Base-by-base conservation (phyloP, 2,329 filamentous ascomycete genomes). In the Ilyonectria destructans region DNA sequence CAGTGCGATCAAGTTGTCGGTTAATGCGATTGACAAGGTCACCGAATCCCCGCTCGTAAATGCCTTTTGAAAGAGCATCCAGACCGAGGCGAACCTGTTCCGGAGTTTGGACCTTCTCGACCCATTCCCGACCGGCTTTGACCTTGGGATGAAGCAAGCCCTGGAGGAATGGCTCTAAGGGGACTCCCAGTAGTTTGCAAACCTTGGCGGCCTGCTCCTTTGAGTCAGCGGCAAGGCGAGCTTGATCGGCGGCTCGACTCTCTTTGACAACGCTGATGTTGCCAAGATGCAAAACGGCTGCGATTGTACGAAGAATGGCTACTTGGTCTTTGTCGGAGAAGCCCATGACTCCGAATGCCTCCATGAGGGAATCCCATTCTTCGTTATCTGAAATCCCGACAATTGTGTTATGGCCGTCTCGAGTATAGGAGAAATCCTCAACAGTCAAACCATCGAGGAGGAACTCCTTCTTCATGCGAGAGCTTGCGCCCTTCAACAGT, bases 61-160 rank as follows among this genome's bases (percentile, higher is more conserved):
- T 97, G 82, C 96, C 96, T 82, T 99, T 99, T 8, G 96, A 91
- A 17, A 99, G 86, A 17, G 96, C 96, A 81, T 98, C 95, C 51
- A 99, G 89, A 4, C 93, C 89, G 10, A 98, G 90, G 26, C 94
- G 92, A 51, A 98, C 97, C 80, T 99, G 96, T 72, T 99, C 97
- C 0, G 96, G 96, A 1, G 96, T 98, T 79, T 99, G 96, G 1
- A 97, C 95, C 80, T 98, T 99, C 79, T 98, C 95, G 2, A 99
- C 96, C 96, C 96, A 98, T 83, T 99, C 96, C 59, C 95, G 90
- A 21, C 96, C 96, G 48, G 96, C 96, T 82, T 97, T 98, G 46
- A 99, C 97, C 65, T 91, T 93, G 10, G 96, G 96, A 77, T 98
- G 96, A 12, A 99, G 86, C 6, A 99, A 85, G 0, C 94, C 95